Evolutionary conservation across 1,284 basidiomycete genomes (phyloP), one percentile per base, ranked within the genome.

Genomic region (Hemileia vastatrix): DNA sequence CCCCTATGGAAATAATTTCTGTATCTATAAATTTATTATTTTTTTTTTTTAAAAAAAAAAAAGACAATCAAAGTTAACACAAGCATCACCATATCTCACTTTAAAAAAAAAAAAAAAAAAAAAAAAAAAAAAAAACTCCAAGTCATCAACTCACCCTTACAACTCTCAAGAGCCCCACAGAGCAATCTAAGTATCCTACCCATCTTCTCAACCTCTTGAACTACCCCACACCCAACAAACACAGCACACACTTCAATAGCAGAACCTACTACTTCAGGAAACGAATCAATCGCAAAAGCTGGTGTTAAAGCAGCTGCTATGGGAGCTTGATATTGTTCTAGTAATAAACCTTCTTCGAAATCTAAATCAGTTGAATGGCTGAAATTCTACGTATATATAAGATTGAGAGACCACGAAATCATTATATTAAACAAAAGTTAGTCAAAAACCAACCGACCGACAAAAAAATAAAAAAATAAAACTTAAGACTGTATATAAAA

Each of bases 281-380:
- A 91, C 0, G 92, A 90, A 73, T 98, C 95, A 0, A 87, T 81
- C 2, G 89, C 88, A 72, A 98, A 98, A 0, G 94, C 93, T 0
- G 95, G 94, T 0, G 93, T 98, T n/a, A 98, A 81, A 0, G 95
- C 95, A 1, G 95, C 91, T 1, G 94, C 94, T 64, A 98, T 95
- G 0, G 95, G 94, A 0, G 95, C 95, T 78, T 98, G 94, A 76
- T 96, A 89, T 76, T 99, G 95, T 74, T 98, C 94, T n/a, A 99
- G 81, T 1, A 99, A 79, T 2, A 93, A 79, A 0, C 90, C 84
- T 66, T 90, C 89, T 49, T 90, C 86, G 71, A 92, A 97, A 65
- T 93, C 92, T 1, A 92, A 88, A 77, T 98, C 95, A 1, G 88
- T 88, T 2, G 90, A 84, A 23, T 81, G 78, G 2, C 89, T 83